These are phyloP conservation scores for Schwanniomyces polymorphus DNA, from an alignment of 805 yeast species.

Conservation along the genomic window DNA sequence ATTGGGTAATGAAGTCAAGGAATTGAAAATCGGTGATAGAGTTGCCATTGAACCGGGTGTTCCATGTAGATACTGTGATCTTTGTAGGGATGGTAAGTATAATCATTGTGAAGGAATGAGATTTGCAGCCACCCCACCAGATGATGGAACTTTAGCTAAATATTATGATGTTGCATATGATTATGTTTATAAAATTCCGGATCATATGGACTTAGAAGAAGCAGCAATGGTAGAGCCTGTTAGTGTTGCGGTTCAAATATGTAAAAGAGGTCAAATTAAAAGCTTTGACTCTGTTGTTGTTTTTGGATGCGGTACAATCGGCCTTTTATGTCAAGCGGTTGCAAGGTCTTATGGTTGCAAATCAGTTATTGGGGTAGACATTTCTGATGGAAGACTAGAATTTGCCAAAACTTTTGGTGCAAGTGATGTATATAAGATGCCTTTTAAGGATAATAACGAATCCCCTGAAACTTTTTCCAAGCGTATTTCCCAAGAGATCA, in stretches of 20 bases:
- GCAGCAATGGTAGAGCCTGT: conserved; percentile 24
- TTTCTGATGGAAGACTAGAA: conserved; percentile 18
- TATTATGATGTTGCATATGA: conserved; percentile 15
- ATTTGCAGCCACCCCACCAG: conserved; percentile 22
- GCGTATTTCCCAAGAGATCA: conserved; percentile 8
- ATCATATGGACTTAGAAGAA: conserved; percentile 18
- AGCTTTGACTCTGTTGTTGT: conserved; percentile 15
- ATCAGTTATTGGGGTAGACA: conserved; percentile 18
- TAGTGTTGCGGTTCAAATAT: conserved; percentile 21
- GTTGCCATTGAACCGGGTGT: conserved; percentile 57
- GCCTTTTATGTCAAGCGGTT: conserved; percentile 16
- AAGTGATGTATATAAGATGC: conserved; percentile 13
- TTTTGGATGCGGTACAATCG: conserved; percentile 26
- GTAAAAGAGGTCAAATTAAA: conserved; percentile 16
- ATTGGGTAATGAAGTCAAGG: conserved; percentile 49
- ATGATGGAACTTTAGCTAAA: conserved; percentile 15
- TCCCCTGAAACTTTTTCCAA: conserved; percentile 9
- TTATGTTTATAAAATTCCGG: conserved; percentile 20
- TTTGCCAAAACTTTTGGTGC: conserved; percentile 16
- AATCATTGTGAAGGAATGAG: conserved; percentile 17
- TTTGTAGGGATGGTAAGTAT: conserved; percentile 18
- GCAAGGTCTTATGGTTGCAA: conserved; percentile 20
- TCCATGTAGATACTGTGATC: conserved; percentile 40
- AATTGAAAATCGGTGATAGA: conserved; percentile 44
- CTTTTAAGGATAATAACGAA: conserved; percentile 11